phyloP scores from a whole-genome alignment of 2,329 filamentous ascomycete genomes.

The Sarocladiaceae sp. region DNA sequence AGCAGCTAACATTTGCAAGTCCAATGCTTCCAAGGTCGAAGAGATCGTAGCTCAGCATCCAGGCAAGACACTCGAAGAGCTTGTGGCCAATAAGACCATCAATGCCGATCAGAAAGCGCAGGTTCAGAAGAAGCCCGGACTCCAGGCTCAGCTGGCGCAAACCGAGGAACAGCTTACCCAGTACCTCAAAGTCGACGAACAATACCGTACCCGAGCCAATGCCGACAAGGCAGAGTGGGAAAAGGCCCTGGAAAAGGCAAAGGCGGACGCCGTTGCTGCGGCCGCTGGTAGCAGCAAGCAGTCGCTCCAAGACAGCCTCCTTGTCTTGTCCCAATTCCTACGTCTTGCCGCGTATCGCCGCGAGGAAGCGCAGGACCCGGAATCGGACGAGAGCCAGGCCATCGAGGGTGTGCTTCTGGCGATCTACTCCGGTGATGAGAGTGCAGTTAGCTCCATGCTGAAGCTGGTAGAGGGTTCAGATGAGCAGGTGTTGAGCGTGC shows the following conservation, averaged over 20 bases:
- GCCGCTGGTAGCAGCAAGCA: slow-evolving; percentile 32
- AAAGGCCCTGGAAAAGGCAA: slow-evolving; percentile 50
- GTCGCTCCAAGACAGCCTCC: slow-evolving; percentile 56
- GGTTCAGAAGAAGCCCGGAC: slow-evolving; percentile 67
- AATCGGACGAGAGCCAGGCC: slow-evolving; percentile 67
- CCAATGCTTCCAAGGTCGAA: slow-evolving; percentile 67
- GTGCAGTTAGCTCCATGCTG: slow-evolving; percentile 66
- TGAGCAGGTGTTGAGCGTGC: slow-evolving; percentile 59
- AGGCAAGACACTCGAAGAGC: slow-evolving; percentile 64
- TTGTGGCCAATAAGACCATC: slow-evolving; percentile 66
- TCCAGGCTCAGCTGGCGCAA: slow-evolving; percentile 62
- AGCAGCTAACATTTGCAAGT: slow-evolving; percentile 33
- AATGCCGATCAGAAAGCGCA: slow-evolving; percentile 75
- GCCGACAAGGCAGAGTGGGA: slow-evolving; percentile 55
- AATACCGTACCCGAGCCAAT: slow-evolving; percentile 57
- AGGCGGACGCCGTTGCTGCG: slow-evolving; percentile 46
- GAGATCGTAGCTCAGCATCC: slow-evolving; percentile 62
- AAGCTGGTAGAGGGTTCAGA: slow-evolving; percentile 69
- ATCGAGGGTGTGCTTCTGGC: slow-evolving; percentile 73
- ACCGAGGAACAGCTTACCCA: slow-evolving; percentile 68
- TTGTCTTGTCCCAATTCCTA: slow-evolving; percentile 72
- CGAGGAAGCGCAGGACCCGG: slow-evolving; percentile 59
- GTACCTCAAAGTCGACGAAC: slow-evolving; percentile 69
- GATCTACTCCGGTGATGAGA: slow-evolving; percentile 72
- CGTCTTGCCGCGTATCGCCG: slow-evolving; percentile 71